phyloP scores from a whole-genome alignment of 495 filamentous ascomycete genomes.

The Beverwykella pulmonaria region DNA sequence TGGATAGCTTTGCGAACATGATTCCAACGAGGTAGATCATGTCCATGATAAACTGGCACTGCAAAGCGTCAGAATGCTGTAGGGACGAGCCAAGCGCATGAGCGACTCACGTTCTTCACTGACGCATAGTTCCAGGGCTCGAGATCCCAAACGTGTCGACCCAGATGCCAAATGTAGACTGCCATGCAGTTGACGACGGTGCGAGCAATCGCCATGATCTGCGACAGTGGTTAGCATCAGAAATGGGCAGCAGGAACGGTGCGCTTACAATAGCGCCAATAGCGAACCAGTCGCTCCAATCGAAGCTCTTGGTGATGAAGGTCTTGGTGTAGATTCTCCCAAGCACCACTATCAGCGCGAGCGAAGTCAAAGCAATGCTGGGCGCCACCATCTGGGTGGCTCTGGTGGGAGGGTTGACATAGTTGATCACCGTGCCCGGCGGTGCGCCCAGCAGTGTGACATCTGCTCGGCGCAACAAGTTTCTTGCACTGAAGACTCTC shows the following conservation, averaged over 20 bases:
- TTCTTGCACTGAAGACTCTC: no score
- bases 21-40: conserved; percentile 2
- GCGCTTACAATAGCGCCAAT: neutral
- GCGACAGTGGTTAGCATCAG: neutral
- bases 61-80: no score
- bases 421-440: neutral
- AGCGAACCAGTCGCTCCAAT: neutral
- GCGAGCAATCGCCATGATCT: neutral
- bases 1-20: conserved; percentile 6
- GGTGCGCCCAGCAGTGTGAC: neutral
- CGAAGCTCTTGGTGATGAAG: neutral
- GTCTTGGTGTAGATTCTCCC: neutral
- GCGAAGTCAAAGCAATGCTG: neutral
- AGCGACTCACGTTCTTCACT: neutral
- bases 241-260: neutral
- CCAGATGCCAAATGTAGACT: neutral
- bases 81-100: no score
- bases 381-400: neutral
- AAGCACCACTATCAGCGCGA: neutral
- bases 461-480: neutral
- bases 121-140: neutral
- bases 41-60: conserved; percentile 6
- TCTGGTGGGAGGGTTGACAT: neutral
- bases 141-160: conserved; percentile 1
- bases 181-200: neutral